Percentiles rank a stretch among this genome's conserved stretches.
These are phyloP conservation scores for Psidium guajava DNA, from an alignment of 345 rosid species.

Conservation along the genomic window DNA sequence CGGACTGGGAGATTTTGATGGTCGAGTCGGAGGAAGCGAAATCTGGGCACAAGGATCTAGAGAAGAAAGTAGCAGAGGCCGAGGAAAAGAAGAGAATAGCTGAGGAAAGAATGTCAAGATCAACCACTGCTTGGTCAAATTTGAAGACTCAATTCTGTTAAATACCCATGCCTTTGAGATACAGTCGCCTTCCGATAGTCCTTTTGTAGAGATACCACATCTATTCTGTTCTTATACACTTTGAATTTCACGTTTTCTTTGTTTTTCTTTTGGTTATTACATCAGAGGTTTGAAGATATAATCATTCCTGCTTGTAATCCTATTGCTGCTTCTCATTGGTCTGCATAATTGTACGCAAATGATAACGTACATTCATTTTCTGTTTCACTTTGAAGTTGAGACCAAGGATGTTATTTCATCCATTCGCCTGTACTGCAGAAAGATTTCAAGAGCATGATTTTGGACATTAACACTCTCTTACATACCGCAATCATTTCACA, in stretches of 20 bases:
- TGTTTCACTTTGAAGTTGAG: background rate
- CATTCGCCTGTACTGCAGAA: background rate
- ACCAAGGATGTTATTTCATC: background rate
- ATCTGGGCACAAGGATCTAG: background rate
- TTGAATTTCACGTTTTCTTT: no score
- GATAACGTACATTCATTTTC: background rate
- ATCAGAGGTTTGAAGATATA: no score
- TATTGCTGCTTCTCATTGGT: background rate
- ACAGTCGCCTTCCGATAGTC: background rate
- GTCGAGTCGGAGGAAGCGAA: background rate
- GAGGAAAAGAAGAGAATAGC: constrained; percentile 8
- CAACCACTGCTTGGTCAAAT: constrained; percentile 4
- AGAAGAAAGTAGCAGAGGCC: background rate
- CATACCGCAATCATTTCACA: background rate
- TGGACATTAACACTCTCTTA: background rate
- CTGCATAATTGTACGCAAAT: background rate
- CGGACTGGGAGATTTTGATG: constrained; percentile 1
- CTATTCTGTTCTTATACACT: background rate
- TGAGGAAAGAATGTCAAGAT: constrained; percentile 1
- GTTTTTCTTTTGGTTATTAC: no score
- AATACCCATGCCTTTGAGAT: background rate
- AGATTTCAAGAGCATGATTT: background rate
- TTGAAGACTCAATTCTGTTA: background rate
- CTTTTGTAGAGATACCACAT: background rate
- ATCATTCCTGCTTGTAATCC: no score